Base-by-base conservation (phyloP, 2,329 filamentous ascomycete species). In the Colletotrichum abscissum region DNA sequence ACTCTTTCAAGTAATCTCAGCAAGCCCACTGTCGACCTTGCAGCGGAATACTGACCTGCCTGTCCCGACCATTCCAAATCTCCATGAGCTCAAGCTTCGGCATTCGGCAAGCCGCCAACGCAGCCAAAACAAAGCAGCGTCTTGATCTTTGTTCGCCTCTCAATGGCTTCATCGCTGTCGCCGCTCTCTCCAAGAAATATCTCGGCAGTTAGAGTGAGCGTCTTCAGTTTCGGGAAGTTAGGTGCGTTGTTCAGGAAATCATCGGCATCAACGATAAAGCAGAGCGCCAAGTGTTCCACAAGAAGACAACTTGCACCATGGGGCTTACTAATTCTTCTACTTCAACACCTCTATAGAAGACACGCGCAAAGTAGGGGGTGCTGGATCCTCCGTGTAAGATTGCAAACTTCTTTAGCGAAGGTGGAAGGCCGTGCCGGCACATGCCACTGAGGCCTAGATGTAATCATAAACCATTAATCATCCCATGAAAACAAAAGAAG, bases 231-330 rank as follows among this genome's bases (percentile, higher is more conserved):
- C 9, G n/a, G 63, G 46, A 4, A 26, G 26, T 3, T 26, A 9
- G 2, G 6, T 5, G 19, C 14, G 22, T 9, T 11, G n/a, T n/a
- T 46, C 14, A 58, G 63, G n/a, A 69, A 64, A 1, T 64, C 52
- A 1, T 69, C 59, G 42, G 59, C 67, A 6, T 69, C 38, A 1
- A 64, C 19, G 8, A 58, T n/a, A n/a, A 69, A 64, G 2, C 67
- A 58, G 0, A 69, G 16, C 8, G 35, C 63, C 1, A 69, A 11
- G 1, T 5, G 5, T 19, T 58, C 38, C 1, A 64, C 33, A n/a
- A 64, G 35, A 26, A 58, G 67, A 1, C 33, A 33, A 0, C 58
- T 11, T 26, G 2, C 4, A 49, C 63, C 33, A 69, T 1, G 5
- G 49, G 28, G 22, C 46, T 5, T 1, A 35, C 16, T 16, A 64